Percentiles rank a stretch among this genome's conserved stretches.
Conservation (phyloP, 345 rosid genomes). For the Bruguiera gymnorhiza region DNA sequence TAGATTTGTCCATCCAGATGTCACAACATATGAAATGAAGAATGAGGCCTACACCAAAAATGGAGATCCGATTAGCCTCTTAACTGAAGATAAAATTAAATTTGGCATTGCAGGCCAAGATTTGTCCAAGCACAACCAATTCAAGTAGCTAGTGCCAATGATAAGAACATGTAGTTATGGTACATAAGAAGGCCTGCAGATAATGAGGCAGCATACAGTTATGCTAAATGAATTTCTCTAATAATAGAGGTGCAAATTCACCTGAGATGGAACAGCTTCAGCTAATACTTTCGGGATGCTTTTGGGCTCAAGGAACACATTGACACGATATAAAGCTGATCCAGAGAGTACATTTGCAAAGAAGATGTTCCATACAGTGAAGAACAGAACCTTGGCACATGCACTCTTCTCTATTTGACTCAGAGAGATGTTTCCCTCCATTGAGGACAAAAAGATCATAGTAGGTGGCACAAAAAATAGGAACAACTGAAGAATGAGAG, state of each 20-base stretch:
- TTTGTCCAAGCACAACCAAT: background rate
- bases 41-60: conserved; percentile 65
- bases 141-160: no score
- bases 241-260: conserved; percentile 19
- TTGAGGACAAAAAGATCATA: conserved; percentile 69
- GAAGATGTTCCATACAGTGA: conserved; percentile 82
- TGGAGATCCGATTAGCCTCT: conserved; percentile 14
- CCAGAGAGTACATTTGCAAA: conserved; percentile 82
- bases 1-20: conserved; percentile 87
- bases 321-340: conserved; percentile 59
- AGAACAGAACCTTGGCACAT: conserved; percentile 64
- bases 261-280: conserved; percentile 86
- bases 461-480: conserved; percentile 59
- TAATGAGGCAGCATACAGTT: no score
- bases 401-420: conserved; percentile 76
- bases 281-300: conserved; percentile 69
- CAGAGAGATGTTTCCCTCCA: conserved; percentile 70
- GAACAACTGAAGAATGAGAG: conserved; percentile 68
- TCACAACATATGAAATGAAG: conserved; percentile 88
- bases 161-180: no score
- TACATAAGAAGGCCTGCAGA: no score
- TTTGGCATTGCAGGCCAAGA: background rate
- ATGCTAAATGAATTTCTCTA: no score
- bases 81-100: background rate
- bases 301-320: conserved; percentile 73